These are phyloP conservation scores for Alloascoidea hylecoeti DNA, from an alignment of 805 yeast species.

Conservation along the genomic window DNA sequence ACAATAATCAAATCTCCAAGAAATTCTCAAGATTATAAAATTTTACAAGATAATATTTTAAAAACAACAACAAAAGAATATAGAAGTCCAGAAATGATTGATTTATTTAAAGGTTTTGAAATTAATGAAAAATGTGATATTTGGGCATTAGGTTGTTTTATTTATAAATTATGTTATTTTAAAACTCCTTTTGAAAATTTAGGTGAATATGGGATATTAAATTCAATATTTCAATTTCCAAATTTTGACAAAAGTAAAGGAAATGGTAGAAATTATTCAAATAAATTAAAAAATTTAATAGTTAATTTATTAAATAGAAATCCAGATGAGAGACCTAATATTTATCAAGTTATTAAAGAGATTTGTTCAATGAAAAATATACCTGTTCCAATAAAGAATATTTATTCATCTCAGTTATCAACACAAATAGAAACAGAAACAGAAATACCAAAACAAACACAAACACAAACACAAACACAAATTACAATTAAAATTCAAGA, in stretches of 20 bases:
- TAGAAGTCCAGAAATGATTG: slow-evolving; percentile 93
- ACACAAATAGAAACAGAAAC: background rate
- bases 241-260: too few species aligned
- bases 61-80: slow-evolving; percentile 96
- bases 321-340: slow-evolving; percentile 74
- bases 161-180: slow-evolving; percentile 82
- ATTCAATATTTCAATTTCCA: slow-evolving; percentile 72
- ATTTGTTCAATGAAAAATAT: slow-evolving; percentile 46
- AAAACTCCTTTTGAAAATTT: slow-evolving; percentile 86
- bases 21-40: slow-evolving; percentile 56
- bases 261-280: slow-evolving; percentile 51
- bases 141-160: slow-evolving; percentile 92
- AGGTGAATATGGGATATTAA: slow-evolving; percentile 76
- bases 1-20: slow-evolving; percentile 61
- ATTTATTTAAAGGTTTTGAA: slow-evolving; percentile 66
- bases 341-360: slow-evolving; percentile 62
- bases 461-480: too few species aligned
- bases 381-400: slow-evolving; percentile 32
- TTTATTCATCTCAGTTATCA: slow-evolving; percentile 10
- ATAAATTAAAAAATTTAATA: slow-evolving; percentile 60
- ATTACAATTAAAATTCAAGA: too few species aligned
- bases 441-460: background rate
- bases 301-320: slow-evolving; percentile 72
- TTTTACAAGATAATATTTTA: slow-evolving; percentile 72
- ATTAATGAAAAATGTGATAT: slow-evolving; percentile 88